These are phyloP conservation scores for Diplodia corticola DNA, from an alignment of 2,329 filamentous ascomycete species.

Conservation along the genomic window DNA sequence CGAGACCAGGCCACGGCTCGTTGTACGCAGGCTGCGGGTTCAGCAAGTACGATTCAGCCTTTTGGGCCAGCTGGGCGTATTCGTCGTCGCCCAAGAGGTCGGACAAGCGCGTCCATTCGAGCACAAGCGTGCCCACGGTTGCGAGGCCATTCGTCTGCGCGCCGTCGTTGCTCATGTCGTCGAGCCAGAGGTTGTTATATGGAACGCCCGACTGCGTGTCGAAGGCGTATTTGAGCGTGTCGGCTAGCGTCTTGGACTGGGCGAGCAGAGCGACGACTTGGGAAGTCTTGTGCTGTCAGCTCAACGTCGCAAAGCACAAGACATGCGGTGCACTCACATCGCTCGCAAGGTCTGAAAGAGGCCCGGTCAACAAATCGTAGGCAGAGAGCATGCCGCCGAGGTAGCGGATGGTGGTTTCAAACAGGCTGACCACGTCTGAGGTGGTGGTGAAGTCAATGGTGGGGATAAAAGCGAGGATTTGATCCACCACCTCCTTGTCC, in stretches of 20 bases:
- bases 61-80: slow-evolving; percentile 67
- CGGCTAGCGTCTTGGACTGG: slow-evolving; percentile 69
- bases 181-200: slow-evolving; percentile 65
- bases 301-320: background rate
- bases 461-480: slow-evolving; percentile 70
- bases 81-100: slow-evolving; percentile 68
- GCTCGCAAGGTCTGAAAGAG: slow-evolving; percentile 54
- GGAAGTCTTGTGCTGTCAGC: slow-evolving; percentile 12
- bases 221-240: slow-evolving; percentile 75
- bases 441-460: slow-evolving; percentile 70
- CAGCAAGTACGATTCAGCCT: slow-evolving; percentile 69
- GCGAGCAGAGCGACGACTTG: slow-evolving; percentile 61
- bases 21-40: slow-evolving; percentile 61
- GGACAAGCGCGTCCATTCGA: slow-evolving; percentile 81
- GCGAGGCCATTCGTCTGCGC: slow-evolving; percentile 68
- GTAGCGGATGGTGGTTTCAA: slow-evolving; percentile 90
- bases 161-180: slow-evolving; percentile 51
- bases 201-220: slow-evolving; percentile 74
- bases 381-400: slow-evolving; percentile 76
- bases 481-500: slow-evolving; percentile 64
- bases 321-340: slow-evolving; percentile 33
- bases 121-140: slow-evolving; percentile 72
- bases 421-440: slow-evolving; percentile 64
- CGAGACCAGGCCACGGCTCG: slow-evolving; percentile 75
- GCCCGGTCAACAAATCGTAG: slow-evolving; percentile 72